Base-by-base conservation (phyloP, 805 yeast genomes). In the Metschnikowia noctiluminum region DNA sequence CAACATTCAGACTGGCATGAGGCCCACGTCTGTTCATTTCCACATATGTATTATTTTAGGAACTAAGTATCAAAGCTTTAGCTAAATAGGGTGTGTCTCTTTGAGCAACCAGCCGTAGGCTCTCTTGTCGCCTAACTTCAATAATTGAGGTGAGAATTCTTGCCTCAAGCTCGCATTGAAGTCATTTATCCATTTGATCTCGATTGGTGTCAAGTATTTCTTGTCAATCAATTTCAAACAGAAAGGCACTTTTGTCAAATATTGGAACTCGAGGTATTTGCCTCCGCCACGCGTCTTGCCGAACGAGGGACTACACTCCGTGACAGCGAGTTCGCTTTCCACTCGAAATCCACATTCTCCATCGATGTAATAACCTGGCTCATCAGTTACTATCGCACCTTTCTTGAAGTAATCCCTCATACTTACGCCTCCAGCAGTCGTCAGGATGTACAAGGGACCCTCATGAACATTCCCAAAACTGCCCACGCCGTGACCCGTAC, bases 401-500 rank as follows among this genome's bases (percentile, higher is more conserved):
- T 62, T 62, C 40, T 62, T 57, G 51, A 68, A 71, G 27, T 64
- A 62, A n/a, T 62, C 61, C 12, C 73, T 73, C 46, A 74, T 67
- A 42, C 79, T 64, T 6, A 89, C 82, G 39, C 76, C 78, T 9
- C 78, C 72, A 32, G 73, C 68, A 27, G 79, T 68, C 13, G 76
- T 70, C 50, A 86, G 88, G 51, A 94, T 82, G 13, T 91, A 96
- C 47, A 92, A 78, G 1, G 98, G 98, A 0, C 95, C 94, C 62
- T 95, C 97, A 64, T 94, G 99, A 14, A 94, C 98, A 64, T 86
- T 85, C 40, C 95, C 80, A 63, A 78, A 92, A 16, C 91, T 78
- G 2, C 97, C 98, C n/a, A 94, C 87, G 5, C 99, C 99, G 66
- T 94, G 99, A 1, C 98, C 97, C 0, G 98, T 89, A 9, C 99